Evolutionary conservation across 495 filamentous ascomycete genomes (phyloP), one percentile per base, ranked within the genome.

Genomic region (Viridothelium virens): DNA sequence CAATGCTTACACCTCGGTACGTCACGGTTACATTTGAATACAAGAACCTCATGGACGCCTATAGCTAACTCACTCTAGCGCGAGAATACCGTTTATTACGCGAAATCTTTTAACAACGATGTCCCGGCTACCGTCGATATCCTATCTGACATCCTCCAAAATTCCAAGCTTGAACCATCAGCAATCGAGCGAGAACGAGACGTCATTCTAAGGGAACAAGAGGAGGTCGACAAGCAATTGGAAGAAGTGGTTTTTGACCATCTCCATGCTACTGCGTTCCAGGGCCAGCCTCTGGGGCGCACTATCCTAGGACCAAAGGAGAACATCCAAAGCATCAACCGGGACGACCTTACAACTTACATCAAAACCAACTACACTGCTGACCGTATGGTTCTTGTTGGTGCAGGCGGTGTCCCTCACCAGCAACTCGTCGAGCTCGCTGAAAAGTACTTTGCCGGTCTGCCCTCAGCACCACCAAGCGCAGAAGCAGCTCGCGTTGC

Each of bases 241-340:
- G 94, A 99, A 81, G 94, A 99, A 78, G 94, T 99, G 71, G 95
- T 99, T 38, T 99, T 99, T 75, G 94, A 99, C 81, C 94, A 99
- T 80, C 86, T 99, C 16, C 94, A 99, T 80, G 95, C 94, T 75
- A 97, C 94, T 64, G 95, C 94, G 69, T 99, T 89, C 87, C 91
- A 96, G 82, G 81, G 84, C 75, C 94, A 99, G 81, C 90, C 95
- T 68, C 86, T 99, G 31, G 94, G 94, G 76, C 92, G 94, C 76
- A 99, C 94, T 65, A 99, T 99, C 77, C 86, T 99, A 64, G 94
- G 94, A 68, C 93, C 94, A 64, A 91, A 91, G 81, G 88, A 97
- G 83, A 99, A 99, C 85, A 99, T 99, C 79, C 84, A 91, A 74
- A 92, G 88, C 79, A 97, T 99, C 81, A 85, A 89, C 75, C 87